Base-by-base conservation (phyloP, 495 filamentous ascomycete species). In the Barbatosphaeria neglecta region DNA sequence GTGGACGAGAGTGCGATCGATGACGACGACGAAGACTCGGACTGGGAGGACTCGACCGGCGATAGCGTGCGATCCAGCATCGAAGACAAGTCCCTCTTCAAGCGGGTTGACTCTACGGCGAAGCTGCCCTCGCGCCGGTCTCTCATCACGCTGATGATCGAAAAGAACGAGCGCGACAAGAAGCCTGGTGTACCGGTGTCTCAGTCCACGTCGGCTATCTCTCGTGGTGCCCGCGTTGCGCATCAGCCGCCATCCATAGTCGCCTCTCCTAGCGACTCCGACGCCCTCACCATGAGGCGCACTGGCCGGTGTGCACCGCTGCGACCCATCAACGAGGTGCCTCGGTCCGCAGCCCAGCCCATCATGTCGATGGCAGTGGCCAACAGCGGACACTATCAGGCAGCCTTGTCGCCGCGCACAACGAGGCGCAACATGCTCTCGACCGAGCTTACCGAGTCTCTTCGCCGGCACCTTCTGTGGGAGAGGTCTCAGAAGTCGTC, bases 381-480 rank as follows among this genome's bases (percentile, higher is more conserved):
- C 35, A 83, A 78, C 45, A 67, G 58, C 49, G 73, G 75, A 42
- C 77, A 81, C 17, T 81, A 83, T 48, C 78, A 78, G 46, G 74
- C 73, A 18, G 78, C 82, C 4, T 66, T 87, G 31, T 96, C 92
- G 6, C 92, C 92, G 0, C 78, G 87, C 47, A 95, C 93, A 0
- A 99, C 93, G 0, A 81, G 93, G 39, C 78, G 90, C 38, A 94
- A 99, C 65, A 99, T 99, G 92, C 77, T 99, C 46, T 82, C 87
- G 27, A 90, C 87, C 20, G 92, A 99, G 65, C 70, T 99, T 51
- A 70, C 61, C 54, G 56, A 73, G 58, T 69, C 67, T 46, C 54
- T 67, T 15, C 47, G 68, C 40, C 39, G 68, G 45, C 50, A 70
- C 38, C 56, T 73, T 45, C 44, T 63, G 42, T 54, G 61, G 52